Evolutionary conservation across 2,329 filamentous ascomycete genomes (phyloP).

Genomic region (Sclerotinia trifoliorum): DNA sequence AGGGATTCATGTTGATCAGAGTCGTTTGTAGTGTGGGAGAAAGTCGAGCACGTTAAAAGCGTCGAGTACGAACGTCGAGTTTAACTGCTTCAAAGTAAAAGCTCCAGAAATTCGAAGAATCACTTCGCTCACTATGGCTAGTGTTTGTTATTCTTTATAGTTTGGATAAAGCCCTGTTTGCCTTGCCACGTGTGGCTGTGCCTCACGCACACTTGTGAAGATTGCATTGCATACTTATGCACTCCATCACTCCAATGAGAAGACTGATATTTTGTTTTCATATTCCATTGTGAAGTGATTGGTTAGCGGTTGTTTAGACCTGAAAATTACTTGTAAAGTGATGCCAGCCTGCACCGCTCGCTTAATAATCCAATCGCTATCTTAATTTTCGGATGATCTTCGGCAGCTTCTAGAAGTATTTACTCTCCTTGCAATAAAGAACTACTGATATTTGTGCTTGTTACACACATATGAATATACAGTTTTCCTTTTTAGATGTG

Average conservation of each 20-base stretch:
- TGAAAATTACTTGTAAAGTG: background rate
- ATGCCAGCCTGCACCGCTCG: background rate
- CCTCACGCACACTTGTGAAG: conserved; percentile 13
- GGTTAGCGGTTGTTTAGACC: background rate
- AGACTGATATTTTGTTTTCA: background rate
- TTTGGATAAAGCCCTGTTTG: background rate
- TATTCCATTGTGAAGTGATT: background rate
- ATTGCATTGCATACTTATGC: conserved; percentile 5
- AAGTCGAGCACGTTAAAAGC: background rate
- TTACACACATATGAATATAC: background rate
- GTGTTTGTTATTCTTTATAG: conserved; percentile 5
- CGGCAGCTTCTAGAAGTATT: background rate
- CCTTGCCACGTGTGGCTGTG: conserved; percentile 16
- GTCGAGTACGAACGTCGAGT: background rate
- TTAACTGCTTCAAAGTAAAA: background rate
- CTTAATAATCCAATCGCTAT: background rate
- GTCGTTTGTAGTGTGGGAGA: background rate
- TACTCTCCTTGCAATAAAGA: too few species aligned
- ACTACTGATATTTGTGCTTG: too few species aligned
- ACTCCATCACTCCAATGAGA: conserved; percentile 7
- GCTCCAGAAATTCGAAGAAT: background rate
- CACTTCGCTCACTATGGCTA: background rate
- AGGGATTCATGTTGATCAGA: conserved; percentile 20
- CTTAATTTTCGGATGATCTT: background rate
- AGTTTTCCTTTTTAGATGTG: background rate